Base-by-base conservation (phyloP, 2,329 filamentous ascomycete genomes). In the Verticillium nubilum region DNA sequence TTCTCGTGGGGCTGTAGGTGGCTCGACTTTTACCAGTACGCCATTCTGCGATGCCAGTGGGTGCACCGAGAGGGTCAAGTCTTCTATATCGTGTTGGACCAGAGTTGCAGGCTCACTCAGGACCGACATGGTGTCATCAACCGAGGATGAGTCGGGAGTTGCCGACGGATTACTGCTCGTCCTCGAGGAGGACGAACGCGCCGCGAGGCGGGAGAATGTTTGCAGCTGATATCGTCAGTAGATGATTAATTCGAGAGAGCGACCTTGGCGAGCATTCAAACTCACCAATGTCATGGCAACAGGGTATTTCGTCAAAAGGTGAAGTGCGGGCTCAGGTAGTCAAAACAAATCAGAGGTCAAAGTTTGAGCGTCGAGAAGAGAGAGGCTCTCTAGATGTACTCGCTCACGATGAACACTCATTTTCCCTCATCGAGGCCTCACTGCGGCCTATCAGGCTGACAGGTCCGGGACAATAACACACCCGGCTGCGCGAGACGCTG, bases 21-120 rank as follows among this genome's bases (percentile, higher is more conserved):
- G 54, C 23, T 56, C 15, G 12, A 85, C 69, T 54, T 75, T 79
- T 63, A 83, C 67, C 3, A 84, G 57, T 1, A 84, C 65, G 1
- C 76, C 77, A 10, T 78, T 70, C 2, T 67, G 64, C 3, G 67
- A 65, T 0, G 72, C 63, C 4, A 80, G 60, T 0, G 77, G 72
- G 56, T 81, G 75, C 5, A 82, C 70, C 4, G 64, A 63, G 26
- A 73, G 35, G 58, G 58, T 52, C n/a, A 23, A 19, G 19, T 50
- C 42, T 7, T 50, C 42, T 7, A 50, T 23, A 10, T 50, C 42
- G 19, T 50, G n/a, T 12, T 50, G 42, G 7, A 50, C 42, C 7
- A 50, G 42, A 1, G 42, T 50, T 12, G 42, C 42, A 13, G 42
- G 42, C 19, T 50, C 42, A 50, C 42, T 50, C 5, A 23, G n/a